Base-by-base conservation (phyloP, 441 rosid genomes). In the Syzygium malaccense region DNA sequence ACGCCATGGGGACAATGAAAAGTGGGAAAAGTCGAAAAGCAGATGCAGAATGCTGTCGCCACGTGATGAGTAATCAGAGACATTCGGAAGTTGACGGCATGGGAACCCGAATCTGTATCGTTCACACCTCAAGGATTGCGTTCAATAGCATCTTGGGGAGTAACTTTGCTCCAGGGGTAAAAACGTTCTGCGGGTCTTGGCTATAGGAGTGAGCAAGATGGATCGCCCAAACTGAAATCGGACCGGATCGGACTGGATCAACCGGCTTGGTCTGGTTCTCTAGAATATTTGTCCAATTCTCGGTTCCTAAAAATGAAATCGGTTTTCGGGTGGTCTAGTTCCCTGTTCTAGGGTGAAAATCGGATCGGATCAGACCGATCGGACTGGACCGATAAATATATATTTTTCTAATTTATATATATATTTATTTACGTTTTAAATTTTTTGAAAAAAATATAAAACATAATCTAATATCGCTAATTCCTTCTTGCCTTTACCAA, bases 361-460 rank as follows among this genome's bases (percentile, higher is more conserved):
- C 1, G 48, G 1, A 45, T 2, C 2, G 9, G 7, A 7, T 7
- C 48, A 7, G 9, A 8, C 48, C 2, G 9, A 45, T 1, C 9
- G 48, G 48, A 45, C 9, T 1, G 2, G 9, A 45, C 48, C 7
- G 48, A 45, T 45, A 45, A 45, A 45, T 45, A 45, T 45, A 41
- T 45, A 1, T 45, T 45, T 45, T 41, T 7, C 45, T 41, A 41
- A 41, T 41, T 41, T 41, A 41, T 41, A 41, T 41, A 41, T 45
- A 45, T 45, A 7, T 45, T 7, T 45, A 45, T 45, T 45, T 7
- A 7, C 48, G 1, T 45, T 7, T 45, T 45, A 45, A 45, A 7
- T 1, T 7, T 45, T 45, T 45, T 45, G 9, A 45, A 45, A 45
- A 45, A 45, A 45, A 45, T 45, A 7, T 45, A 45, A 7, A 45